These are phyloP conservation scores for Eurotiales sp. DNA, from an alignment of 2,329 filamentous ascomycete genomes.

Conservation along the genomic window DNA sequence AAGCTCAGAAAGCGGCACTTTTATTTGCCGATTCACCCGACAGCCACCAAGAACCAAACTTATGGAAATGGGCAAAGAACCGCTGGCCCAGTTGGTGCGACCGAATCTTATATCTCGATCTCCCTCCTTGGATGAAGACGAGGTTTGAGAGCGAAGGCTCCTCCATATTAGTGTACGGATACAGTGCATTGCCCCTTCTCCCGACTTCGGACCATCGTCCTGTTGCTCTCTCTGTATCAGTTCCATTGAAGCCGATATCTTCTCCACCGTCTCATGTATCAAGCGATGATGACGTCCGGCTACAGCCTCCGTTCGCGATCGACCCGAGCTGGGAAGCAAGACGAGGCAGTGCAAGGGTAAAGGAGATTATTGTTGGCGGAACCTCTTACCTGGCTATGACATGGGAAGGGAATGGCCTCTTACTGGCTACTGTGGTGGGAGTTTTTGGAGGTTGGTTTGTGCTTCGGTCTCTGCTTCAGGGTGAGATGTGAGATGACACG, in stretches of 20 bases:
- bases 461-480: slow-evolving; percentile 28
- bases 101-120: slow-evolving; percentile 73
- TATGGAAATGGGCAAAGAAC: slow-evolving; percentile 73
- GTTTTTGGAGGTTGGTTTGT: slow-evolving; percentile 40
- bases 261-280: slow-evolving; percentile 27
- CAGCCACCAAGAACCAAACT: slow-evolving; percentile 32
- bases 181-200: slow-evolving; percentile 73
- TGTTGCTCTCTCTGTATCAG: slow-evolving; percentile 66
- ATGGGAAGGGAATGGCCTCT: slow-evolving; percentile 43
- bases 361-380: slow-evolving; percentile 59
- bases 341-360: slow-evolving; percentile 52
- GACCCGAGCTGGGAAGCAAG: slow-evolving; percentile 55
- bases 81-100: slow-evolving; percentile 94
- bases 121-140: slow-evolving; percentile 49
- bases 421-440: slow-evolving; percentile 37
- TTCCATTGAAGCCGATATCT: slow-evolving; percentile 54
- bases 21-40: too few species aligned
- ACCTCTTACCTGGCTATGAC: slow-evolving; percentile 52
- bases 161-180: slow-evolving; percentile 55
- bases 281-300: slow-evolving; percentile 33
- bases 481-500: slow-evolving; percentile 1
- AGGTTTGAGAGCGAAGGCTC: slow-evolving; percentile 16
- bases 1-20: slow-evolving; percentile 37
- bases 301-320: slow-evolving; percentile 55
- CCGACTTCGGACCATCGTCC: slow-evolving; percentile 84